phyloP scores from a whole-genome alignment of 2,329 filamentous ascomycete species.

The Pseudogymnoascus sp. region DNA sequence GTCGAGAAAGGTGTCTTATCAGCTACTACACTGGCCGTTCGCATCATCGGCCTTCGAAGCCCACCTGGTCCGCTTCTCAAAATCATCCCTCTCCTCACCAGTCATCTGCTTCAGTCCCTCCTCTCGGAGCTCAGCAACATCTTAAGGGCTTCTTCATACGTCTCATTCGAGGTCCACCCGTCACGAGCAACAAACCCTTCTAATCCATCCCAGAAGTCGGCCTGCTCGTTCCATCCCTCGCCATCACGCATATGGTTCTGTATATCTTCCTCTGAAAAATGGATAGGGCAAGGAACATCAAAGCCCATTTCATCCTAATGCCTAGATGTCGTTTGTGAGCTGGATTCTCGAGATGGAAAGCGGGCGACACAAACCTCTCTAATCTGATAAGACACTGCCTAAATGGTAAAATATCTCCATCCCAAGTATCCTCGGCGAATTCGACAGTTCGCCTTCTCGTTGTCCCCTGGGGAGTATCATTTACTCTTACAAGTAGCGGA shows the following conservation, averaged over 20 bases:
- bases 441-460: constrained; percentile 23
- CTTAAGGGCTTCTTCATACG: constrained; percentile 28
- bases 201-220: constrained; percentile 31
- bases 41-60: constrained; percentile 9
- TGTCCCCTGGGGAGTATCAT: constrained; percentile 20
- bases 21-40: neutral
- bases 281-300: constrained; percentile 25
- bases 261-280: constrained; percentile 17
- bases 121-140: constrained; percentile 29
- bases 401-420: constrained; percentile 27
- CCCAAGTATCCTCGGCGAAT: constrained; percentile 27
- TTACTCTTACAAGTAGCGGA: constrained; percentile 22
- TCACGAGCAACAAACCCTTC: constrained; percentile 29
- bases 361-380: constrained; percentile 23
- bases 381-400: constrained; percentile 26
- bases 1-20: neutral
- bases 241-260: constrained; percentile 19
- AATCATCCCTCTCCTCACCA: constrained; percentile 26
- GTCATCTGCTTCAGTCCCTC: constrained; percentile 24
- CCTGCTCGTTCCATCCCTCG: constrained; percentile 25
- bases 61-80: constrained; percentile 28
- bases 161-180: constrained; percentile 30
- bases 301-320: constrained; percentile 27
- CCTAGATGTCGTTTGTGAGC: constrained; percentile 16
- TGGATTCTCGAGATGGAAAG: constrained; percentile 12